A percentile compares a stretch with the other conserved stretches of the same genome.
These are phyloP conservation scores for Dicorynia guianensis DNA, from an alignment of 306 rosid genomes.

Conservation along the genomic window DNA sequence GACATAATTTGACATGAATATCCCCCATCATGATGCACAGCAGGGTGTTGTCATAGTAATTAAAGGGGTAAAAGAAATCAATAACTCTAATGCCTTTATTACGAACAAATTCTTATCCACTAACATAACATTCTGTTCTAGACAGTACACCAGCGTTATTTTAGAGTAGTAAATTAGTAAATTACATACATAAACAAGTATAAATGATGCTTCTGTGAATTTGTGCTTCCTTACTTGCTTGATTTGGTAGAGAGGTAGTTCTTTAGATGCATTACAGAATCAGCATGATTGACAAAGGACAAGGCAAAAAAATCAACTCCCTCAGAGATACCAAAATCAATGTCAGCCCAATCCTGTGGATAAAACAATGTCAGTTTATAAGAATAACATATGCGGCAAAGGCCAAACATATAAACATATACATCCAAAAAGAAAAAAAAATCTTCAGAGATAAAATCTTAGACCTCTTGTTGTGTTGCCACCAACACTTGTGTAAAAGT, in stretches of 20 bases:
- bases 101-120: slow-evolving; percentile 14
- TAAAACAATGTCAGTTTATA: slow-evolving; percentile 2
- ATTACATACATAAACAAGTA: slow-evolving; percentile 3
- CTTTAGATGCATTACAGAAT: slow-evolving; percentile 67
- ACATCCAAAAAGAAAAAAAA: background rate
- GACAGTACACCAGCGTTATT: slow-evolving; percentile 19
- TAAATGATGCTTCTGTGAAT: slow-evolving; percentile 12
- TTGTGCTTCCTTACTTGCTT: slow-evolving; percentile 61
- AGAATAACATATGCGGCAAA: slow-evolving; percentile 21
- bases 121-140: slow-evolving; percentile 3
- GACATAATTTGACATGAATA: background rate
- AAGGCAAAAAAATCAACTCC: slow-evolving; percentile 80
- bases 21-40: slow-evolving; percentile 10
- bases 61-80: background rate
- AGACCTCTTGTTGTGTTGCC: background rate
- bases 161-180: background rate
- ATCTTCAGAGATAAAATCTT: background rate
- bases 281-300: slow-evolving; percentile 79
- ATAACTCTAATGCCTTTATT: background rate
- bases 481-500: background rate
- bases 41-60: slow-evolving; percentile 21
- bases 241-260: slow-evolving; percentile 70
- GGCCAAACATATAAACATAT: background rate
- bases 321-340: slow-evolving; percentile 79
- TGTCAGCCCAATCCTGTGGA: slow-evolving; percentile 87